A percentile compares a stretch with the other conserved stretches of the same genome.
phyloP scores from a whole-genome alignment of 495 filamentous ascomycete species.

The Evernia prunastri region DNA sequence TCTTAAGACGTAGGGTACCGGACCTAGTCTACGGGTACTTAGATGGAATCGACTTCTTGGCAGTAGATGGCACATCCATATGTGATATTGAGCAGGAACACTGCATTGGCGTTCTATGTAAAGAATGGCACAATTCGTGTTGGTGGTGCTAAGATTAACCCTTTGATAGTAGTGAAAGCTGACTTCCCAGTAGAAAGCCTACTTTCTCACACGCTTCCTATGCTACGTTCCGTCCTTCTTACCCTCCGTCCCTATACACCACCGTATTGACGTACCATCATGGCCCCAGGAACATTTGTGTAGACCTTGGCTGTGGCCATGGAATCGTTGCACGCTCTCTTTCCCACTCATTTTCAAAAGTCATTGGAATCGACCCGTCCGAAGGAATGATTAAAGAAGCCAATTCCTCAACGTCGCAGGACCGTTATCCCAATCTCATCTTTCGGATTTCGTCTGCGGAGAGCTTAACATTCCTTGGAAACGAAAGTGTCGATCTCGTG shows the following conservation, averaged over 20 bases:
- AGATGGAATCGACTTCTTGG: too few relatives aligned
- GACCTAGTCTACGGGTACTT: too few relatives aligned
- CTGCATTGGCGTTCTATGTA: background rate
- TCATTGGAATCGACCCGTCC: conserved; percentile 17
- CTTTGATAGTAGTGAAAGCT: background rate
- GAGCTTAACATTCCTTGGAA: conserved; percentile 41
- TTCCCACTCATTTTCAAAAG: conserved; percentile 40
- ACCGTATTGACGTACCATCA: conserved; percentile 45
- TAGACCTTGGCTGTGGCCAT: conserved; percentile 59
- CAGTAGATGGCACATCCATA: too few relatives aligned
- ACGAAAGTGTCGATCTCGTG: conserved; percentile 47
- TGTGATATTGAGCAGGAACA: too few relatives aligned
- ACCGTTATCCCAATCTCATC: conserved; percentile 38
- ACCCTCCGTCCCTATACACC: conserved; percentile 41
- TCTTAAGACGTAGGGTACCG: background rate
- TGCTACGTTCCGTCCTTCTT: conserved; percentile 57
- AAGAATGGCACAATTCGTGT: conserved; percentile 2
- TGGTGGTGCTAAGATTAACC: background rate
- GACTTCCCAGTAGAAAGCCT: conserved; percentile 33
- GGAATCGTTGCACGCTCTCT: conserved; percentile 52
- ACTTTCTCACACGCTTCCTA: conserved; percentile 51
- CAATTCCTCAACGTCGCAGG: background rate
- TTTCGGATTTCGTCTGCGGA: conserved; percentile 46
- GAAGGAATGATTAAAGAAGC: background rate
- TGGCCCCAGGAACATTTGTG: conserved; percentile 34